Conservation (phyloP, 1,139 yeast genomes). For the Geotrichum klebahnii region DNA sequence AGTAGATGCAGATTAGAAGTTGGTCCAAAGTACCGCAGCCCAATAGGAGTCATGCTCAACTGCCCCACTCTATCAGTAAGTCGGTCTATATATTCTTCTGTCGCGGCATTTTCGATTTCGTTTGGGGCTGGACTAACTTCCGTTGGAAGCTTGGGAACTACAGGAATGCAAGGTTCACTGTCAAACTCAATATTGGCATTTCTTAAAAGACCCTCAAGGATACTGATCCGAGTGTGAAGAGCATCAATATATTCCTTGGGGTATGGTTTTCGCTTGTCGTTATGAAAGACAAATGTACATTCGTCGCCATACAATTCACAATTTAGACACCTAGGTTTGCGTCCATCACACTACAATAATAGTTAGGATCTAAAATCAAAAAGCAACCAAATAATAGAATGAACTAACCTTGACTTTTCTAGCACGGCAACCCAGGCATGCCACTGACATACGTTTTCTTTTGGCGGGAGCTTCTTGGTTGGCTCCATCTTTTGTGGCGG, state of each 20-base stretch:
- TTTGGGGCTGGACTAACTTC: not conserved
- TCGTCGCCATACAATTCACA: slow-evolving; percentile 52
- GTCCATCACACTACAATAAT: slow-evolving; percentile 64
- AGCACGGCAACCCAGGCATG: slow-evolving; percentile 60
- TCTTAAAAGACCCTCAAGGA: slow-evolving; percentile 21
- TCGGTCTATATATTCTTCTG: slow-evolving; percentile 18
- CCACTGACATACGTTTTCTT: slow-evolving; percentile 50
- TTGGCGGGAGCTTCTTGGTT: slow-evolving; percentile 13
- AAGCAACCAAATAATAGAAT: too few species aligned
- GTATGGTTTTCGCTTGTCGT: slow-evolving; percentile 26
- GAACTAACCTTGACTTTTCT: slow-evolving; percentile 52
- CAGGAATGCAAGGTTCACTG: slow-evolving; percentile 4
- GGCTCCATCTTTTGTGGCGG: not conserved
- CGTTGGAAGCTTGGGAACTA: not conserved
- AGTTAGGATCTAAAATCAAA: too few species aligned
- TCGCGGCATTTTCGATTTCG: not conserved
- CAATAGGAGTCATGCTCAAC: slow-evolving; percentile 28
- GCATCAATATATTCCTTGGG: slow-evolving; percentile 26
- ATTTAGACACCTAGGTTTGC: slow-evolving; percentile 60
- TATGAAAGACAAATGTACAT: slow-evolving; percentile 24
- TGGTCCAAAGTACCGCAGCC: slow-evolving; percentile 31
- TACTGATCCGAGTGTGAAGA: slow-evolving; percentile 20
- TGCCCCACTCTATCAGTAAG: slow-evolving; percentile 22
- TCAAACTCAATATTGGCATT: slow-evolving; percentile 22
- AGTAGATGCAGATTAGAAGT: slow-evolving; percentile 28